Evolutionary conservation across 495 filamentous ascomycete genomes (phyloP).

Genomic region (Penicillium herquei): DNA sequence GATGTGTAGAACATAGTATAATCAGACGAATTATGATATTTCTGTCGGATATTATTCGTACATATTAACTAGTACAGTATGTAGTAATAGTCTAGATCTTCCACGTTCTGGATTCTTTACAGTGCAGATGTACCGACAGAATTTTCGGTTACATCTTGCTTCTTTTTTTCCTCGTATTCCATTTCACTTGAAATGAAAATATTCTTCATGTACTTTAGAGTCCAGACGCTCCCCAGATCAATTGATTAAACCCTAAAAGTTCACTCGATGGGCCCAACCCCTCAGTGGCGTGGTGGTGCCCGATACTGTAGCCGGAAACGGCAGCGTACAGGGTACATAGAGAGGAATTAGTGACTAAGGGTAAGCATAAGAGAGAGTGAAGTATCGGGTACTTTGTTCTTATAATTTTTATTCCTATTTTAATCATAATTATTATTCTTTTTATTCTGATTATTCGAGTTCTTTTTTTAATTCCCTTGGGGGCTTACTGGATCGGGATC

Average conservation of each 20-base stretch:
- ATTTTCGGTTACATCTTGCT: no score
- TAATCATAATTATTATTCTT: background rate
- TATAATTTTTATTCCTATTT: background rate
- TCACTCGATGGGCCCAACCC: background rate
- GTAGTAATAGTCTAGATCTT: no score
- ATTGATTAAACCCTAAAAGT: background rate
- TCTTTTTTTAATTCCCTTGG: background rate
- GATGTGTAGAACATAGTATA: no score
- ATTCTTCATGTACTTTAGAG: background rate
- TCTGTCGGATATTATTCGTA: no score
- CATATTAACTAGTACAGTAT: no score
- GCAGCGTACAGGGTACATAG: conserved; percentile 2
- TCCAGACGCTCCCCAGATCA: background rate
- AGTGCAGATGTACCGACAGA: no score
- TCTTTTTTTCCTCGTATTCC: no score
- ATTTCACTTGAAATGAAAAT: no score
- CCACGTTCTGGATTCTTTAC: no score
- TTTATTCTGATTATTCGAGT: background rate
- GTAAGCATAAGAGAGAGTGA: background rate
- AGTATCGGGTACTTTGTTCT: background rate
- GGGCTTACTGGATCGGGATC: background rate
- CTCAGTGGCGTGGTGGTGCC: background rate
- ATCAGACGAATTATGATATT: no score
- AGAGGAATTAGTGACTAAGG: no score
- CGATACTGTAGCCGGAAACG: conserved; percentile 2